phyloP scores from a whole-genome alignment of 2,329 filamentous ascomycete genomes.

The Thermothelomyces thermophilus region DNA sequence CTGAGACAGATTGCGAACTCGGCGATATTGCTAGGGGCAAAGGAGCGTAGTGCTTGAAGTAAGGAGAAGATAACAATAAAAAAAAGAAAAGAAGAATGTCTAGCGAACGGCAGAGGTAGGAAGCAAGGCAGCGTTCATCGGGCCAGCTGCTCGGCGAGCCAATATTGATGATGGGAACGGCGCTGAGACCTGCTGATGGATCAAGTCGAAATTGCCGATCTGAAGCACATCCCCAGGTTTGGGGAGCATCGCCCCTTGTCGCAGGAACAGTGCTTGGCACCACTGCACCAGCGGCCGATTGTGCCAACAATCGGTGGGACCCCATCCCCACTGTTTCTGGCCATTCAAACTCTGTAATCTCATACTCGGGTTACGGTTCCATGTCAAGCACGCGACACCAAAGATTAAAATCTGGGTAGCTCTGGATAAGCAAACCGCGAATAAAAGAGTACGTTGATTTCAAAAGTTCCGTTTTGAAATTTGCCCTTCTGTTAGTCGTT shows the following conservation, averaged over 20 bases:
- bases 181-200: not conserved
- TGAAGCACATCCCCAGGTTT: too few relatives aligned
- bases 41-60: not conserved
- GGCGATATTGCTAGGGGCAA: not conserved
- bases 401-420: too few relatives aligned
- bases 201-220: slow-evolving; percentile 10
- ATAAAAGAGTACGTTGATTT: too few relatives aligned
- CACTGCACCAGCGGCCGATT: not conserved
- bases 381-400: too few relatives aligned
- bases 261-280: slow-evolving; percentile 10
- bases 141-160: slow-evolving; percentile 7
- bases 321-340: too few relatives aligned
- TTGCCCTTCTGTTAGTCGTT: too few relatives aligned
- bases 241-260: slow-evolving; percentile 2
- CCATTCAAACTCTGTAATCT: too few relatives aligned
- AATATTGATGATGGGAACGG: slow-evolving; percentile 7
- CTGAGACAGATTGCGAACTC: not conserved
- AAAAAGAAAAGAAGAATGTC: not conserved
- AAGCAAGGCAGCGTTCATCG: slow-evolving; percentile 5
- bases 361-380: too few relatives aligned
- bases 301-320: not conserved
- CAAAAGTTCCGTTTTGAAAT: too few relatives aligned
- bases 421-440: too few relatives aligned
- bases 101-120: slow-evolving; percentile 10
- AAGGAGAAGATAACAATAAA: not conserved